Percentiles rank a stretch among this genome's conserved stretches.
Evolutionary conservation across 2,329 filamentous ascomycete species (phyloP).

Genomic region (Paracorniculantispora psalliotae): DNA sequence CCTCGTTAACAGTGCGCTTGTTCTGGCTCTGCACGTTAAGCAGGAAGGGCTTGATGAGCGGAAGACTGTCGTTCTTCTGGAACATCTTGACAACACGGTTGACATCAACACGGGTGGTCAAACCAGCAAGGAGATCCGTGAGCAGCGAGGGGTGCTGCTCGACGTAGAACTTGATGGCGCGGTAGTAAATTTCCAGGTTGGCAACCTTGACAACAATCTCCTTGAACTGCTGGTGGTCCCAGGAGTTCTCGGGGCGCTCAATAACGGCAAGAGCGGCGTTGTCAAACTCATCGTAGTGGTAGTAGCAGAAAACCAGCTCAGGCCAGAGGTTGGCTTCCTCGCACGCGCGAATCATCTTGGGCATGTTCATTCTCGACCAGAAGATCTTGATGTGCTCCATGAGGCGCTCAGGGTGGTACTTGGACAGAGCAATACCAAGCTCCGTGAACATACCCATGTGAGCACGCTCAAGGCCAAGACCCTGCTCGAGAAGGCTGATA

Average conservation of each 20-base stretch:
- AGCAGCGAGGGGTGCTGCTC: constrained; percentile 93
- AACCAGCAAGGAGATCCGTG: constrained; percentile 87
- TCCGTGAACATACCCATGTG: constrained; percentile 98
- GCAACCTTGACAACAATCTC: constrained; percentile 97
- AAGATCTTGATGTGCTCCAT: constrained; percentile 99
- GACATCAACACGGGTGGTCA: constrained; percentile 93
- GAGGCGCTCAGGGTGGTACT: constrained; percentile 89
- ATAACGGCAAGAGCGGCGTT: constrained; percentile 97
- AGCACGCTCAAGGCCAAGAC: constrained; percentile 82
- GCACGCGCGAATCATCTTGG: constrained; percentile 89
- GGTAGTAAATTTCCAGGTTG: constrained; percentile 98
- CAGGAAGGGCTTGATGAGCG: constrained; percentile 97
- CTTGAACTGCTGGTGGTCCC: constrained; percentile 99
- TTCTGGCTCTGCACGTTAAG: constrained; percentile 95
- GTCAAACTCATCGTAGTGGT: constrained; percentile 97
- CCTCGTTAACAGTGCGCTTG: constrained; percentile 96
- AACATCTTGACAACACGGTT: constrained; percentile 99
- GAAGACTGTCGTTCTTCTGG: constrained; percentile 95
- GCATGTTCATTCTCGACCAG: constrained; percentile 97
- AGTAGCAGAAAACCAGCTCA: constrained; percentile 95
- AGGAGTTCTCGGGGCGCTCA: constrained; percentile 93
- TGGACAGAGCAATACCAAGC: constrained; percentile 84
- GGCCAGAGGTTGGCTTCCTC: constrained; percentile 97
- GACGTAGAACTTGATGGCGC: constrained; percentile 92
- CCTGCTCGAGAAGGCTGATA: constrained; percentile 88